phyloP scores from a whole-genome alignment of 352 stramenopile species.

The Globisporangium echinulatum region DNA sequence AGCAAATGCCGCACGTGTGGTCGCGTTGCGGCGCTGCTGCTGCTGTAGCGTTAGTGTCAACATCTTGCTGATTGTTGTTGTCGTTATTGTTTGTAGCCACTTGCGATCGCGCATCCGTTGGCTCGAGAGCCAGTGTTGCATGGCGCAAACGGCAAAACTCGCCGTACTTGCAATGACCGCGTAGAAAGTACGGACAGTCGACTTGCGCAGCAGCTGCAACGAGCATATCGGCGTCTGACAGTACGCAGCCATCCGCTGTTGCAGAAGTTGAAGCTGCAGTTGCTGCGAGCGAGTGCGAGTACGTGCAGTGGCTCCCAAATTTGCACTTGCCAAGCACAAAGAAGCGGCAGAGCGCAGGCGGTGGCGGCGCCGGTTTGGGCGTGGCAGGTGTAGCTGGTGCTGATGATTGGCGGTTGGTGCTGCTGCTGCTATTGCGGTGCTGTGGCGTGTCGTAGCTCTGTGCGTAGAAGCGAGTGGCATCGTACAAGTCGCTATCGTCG shows the following conservation, averaged over 20 bases:
- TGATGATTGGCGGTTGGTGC: background rate
- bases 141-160: constrained; percentile 60
- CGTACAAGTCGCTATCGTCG: constrained; percentile 2
- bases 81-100: background rate
- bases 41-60: too few species aligned
- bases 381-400: background rate
- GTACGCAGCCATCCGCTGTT: constrained; percentile 20
- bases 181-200: constrained; percentile 70
- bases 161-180: constrained; percentile 73
- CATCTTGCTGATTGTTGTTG: constrained; percentile 8
- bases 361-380: constrained; percentile 13
- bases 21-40: constrained; percentile 25
- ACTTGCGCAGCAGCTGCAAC: constrained; percentile 49
- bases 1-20: constrained; percentile 76
- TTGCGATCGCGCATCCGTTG: too few species aligned
- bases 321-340: constrained; percentile 73
- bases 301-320: constrained; percentile 69
- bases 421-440: background rate
- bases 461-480: too few species aligned
- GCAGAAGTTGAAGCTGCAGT: background rate
- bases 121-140: constrained; percentile 3
- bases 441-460: background rate
- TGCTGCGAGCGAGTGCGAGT: constrained; percentile 46
- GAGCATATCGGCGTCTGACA: constrained; percentile 28
- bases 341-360: constrained; percentile 54